phyloP scores from a whole-genome alignment of 2,329 filamentous ascomycete species.

The Drechslerella coelobrocha region DNA sequence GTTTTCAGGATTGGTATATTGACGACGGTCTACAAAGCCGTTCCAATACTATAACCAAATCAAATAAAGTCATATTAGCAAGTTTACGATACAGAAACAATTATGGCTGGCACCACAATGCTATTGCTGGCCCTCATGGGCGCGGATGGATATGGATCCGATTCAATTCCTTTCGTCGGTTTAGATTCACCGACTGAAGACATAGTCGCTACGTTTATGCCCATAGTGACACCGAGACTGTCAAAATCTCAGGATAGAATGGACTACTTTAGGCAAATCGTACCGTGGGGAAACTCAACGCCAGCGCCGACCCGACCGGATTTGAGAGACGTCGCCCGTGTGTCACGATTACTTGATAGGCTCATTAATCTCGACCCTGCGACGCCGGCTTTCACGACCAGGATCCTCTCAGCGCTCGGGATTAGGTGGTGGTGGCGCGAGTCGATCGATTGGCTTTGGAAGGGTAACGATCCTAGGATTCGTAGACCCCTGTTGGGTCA shows the following conservation, averaged over 20 bases:
- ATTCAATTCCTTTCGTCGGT: background rate
- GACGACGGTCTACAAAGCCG: background rate
- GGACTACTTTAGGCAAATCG: constrained; percentile 15
- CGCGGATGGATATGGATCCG: background rate
- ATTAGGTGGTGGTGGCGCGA: constrained; percentile 13
- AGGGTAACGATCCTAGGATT: background rate
- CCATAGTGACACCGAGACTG: background rate
- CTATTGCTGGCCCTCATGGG: background rate
- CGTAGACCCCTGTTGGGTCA: background rate
- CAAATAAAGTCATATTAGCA: too few relatives aligned
- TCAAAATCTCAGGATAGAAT: constrained; percentile 25
- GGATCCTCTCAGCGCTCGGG: background rate
- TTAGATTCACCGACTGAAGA: constrained; percentile 1
- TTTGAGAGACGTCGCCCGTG: constrained; percentile 18
- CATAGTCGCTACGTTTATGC: background rate
- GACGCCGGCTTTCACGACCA: background rate
- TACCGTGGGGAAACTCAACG: background rate
- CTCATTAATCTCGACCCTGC: constrained; percentile 17
- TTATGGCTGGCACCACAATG: constrained; percentile 1
- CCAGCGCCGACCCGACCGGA: background rate
- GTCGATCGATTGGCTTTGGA: background rate
- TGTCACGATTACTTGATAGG: constrained; percentile 26
- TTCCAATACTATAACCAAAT: too few relatives aligned
- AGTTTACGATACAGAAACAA: constrained; percentile 21
- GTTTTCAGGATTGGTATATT: background rate